Conservation (phyloP, 345 rosid genomes). For the Mangifera indica region DNA sequence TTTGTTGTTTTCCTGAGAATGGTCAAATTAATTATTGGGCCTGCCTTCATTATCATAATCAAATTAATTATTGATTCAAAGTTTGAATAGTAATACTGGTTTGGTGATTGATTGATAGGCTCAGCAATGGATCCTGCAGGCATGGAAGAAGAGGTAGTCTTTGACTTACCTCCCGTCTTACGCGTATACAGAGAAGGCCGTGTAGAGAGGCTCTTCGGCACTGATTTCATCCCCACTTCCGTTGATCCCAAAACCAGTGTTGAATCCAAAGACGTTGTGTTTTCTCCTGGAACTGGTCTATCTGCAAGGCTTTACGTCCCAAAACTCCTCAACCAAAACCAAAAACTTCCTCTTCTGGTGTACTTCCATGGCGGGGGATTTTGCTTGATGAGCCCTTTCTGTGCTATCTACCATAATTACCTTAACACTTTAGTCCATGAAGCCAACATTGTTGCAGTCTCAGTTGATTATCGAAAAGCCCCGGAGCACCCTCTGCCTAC, state of each 20-base stretch:
- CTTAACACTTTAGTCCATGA: slow-evolving; percentile 26
- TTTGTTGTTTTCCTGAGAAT: no score
- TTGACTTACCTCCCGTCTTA: slow-evolving; percentile 38
- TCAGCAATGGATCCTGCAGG: neutral
- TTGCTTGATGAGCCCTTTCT: slow-evolving; percentile 21
- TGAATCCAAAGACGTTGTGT: slow-evolving; percentile 41
- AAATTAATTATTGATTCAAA: no score
- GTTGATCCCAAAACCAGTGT: slow-evolving; percentile 33
- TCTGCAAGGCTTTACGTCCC: slow-evolving; percentile 46
- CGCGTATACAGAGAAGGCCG: slow-evolving; percentile 52
- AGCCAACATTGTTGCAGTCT: slow-evolving; percentile 29
- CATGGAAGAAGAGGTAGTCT: slow-evolving; percentile 37
- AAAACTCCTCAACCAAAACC: neutral
- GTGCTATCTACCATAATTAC: slow-evolving; percentile 35
- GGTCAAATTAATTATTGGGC: no score
- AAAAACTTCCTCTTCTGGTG: slow-evolving; percentile 41
- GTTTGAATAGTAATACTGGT: no score
- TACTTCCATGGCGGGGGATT: slow-evolving; percentile 42
- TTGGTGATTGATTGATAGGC: no score
- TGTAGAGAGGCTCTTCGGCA: slow-evolving; percentile 39
- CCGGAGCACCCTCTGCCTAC: slow-evolving; percentile 39
- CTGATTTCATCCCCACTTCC: slow-evolving; percentile 37
- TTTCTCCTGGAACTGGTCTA: slow-evolving; percentile 19
- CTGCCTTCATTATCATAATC: no score
- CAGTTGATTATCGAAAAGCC: slow-evolving; percentile 34